Conservation (phyloP, 148 eudicot genomes). For the Vaccinium myrtillus region DNA sequence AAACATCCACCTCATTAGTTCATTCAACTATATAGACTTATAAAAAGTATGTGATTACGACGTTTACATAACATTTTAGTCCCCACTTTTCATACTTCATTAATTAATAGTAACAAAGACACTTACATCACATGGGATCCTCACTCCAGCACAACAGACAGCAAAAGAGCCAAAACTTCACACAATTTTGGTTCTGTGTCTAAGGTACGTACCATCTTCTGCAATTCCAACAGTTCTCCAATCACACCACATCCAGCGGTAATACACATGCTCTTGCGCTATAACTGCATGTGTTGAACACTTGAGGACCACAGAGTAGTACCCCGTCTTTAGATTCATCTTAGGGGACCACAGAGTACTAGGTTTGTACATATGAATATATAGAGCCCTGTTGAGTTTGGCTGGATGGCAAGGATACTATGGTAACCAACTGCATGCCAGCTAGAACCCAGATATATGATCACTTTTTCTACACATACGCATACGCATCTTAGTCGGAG, state of each 20-base stretch:
- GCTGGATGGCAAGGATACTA: slow-evolving; percentile 14
- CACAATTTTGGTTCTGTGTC: neutral
- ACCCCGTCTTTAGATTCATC: slow-evolving; percentile 1
- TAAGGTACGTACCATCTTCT: neutral
- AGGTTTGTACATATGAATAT: neutral
- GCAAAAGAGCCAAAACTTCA: neutral
- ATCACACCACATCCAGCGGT: neutral
- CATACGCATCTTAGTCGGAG: slow-evolving; percentile 21
- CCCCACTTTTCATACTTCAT: slow-evolving; percentile 1
- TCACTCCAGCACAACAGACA: neutral
- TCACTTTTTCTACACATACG: neutral
- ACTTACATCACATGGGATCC: slow-evolving; percentile 1
- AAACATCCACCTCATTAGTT: slow-evolving; percentile 1
- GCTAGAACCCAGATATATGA: slow-evolving; percentile 7
- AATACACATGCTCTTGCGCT: neutral
- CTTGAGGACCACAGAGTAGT: slow-evolving; percentile 1
- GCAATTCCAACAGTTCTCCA: neutral
- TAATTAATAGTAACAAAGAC: neutral
- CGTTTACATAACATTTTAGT: neutral
- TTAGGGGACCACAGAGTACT: neutral
- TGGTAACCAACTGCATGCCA: neutral
- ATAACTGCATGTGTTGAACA: neutral
- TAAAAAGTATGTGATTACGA: neutral
- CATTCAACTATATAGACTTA: neutral
- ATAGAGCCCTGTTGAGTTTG: slow-evolving; percentile 10